phyloP scores from a whole-genome alignment of 148 eudicot species.

The Rhododendron ovatum region DNA sequence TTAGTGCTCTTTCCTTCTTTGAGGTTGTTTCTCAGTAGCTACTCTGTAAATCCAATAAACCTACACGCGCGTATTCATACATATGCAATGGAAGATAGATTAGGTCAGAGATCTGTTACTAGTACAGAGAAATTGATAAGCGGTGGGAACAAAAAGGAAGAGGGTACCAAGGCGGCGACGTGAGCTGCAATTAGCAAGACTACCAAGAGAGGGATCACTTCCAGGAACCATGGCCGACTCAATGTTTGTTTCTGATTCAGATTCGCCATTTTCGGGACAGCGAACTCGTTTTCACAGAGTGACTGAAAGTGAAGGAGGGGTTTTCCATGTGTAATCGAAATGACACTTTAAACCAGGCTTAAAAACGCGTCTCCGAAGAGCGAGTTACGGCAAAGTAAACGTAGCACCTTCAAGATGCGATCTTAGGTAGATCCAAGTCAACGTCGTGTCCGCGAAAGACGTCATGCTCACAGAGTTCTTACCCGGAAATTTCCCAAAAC shows the following conservation, averaged over 20 bases:
- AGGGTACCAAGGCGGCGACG: constrained; percentile 39
- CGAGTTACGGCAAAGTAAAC: too few species aligned
- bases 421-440: too few species aligned
- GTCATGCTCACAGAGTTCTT: too few species aligned
- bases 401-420: too few species aligned
- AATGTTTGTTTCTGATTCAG: constrained; percentile 11
- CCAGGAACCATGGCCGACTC: constrained; percentile 35
- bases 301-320: neutral
- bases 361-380: too few species aligned
- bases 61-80: constrained; percentile 9
- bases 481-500: too few species aligned
- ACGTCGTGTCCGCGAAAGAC: too few species aligned
- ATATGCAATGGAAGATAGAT: neutral
- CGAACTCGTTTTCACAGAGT: neutral
- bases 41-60: constrained; percentile 69
- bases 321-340: too few species aligned
- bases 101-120: neutral
- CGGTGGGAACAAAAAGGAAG: neutral
- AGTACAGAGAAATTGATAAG: neutral
- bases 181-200: constrained; percentile 37
- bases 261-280: constrained; percentile 25
- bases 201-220: constrained; percentile 30
- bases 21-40: constrained; percentile 58
- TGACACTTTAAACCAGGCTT: too few species aligned
- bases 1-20: constrained; percentile 48